Conservation (phyloP, 2,329 filamentous ascomycete species). For the Aureobasidium zeae region DNA sequence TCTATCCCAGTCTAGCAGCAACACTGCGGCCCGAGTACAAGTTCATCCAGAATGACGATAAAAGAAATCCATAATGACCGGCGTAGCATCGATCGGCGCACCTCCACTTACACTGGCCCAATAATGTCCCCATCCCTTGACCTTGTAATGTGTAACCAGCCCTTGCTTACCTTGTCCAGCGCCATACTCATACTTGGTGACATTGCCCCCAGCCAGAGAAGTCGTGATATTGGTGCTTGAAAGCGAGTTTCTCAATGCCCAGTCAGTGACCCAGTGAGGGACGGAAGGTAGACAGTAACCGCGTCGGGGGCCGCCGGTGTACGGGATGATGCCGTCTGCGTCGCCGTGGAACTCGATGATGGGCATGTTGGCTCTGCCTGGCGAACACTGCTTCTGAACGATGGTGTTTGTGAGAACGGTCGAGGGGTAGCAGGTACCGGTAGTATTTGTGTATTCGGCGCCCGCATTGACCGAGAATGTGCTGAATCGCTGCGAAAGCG, state of each 20-base stretch:
- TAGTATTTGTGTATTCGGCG: conserved; percentile 33
- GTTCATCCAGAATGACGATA: conserved; percentile 16
- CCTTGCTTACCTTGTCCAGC: conserved; percentile 24
- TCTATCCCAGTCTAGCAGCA: not conserved
- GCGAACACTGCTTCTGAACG: conserved; percentile 19
- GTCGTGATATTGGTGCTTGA: conserved; percentile 25
- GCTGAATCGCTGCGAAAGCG: conserved; percentile 35
- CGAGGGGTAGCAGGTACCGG: conserved; percentile 17
- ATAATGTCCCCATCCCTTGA: conserved; percentile 31
- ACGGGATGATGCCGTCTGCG: conserved; percentile 32
- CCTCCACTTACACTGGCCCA: conserved; percentile 29
- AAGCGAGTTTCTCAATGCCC: conserved; percentile 29
- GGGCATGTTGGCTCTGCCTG: conserved; percentile 25
- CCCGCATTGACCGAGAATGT: conserved; percentile 41
- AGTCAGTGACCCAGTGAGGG: conserved; percentile 24
- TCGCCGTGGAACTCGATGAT: conserved; percentile 38
- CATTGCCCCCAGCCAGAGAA: conserved; percentile 20
- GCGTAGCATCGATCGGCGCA: conserved; percentile 22
- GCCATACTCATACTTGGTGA: conserved; percentile 24
- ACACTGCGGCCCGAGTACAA: not conserved
- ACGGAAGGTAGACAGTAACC: conserved; percentile 14
- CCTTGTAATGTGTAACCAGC: conserved; percentile 32
- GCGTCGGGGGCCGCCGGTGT: conserved; percentile 25
- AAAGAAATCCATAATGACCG: conserved; percentile 25
- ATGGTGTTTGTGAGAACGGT: conserved; percentile 22